These are phyloP conservation scores for Dictyostelium purpureum DNA, from an alignment of 78 protist genomes.

Conservation along the genomic window DNA sequence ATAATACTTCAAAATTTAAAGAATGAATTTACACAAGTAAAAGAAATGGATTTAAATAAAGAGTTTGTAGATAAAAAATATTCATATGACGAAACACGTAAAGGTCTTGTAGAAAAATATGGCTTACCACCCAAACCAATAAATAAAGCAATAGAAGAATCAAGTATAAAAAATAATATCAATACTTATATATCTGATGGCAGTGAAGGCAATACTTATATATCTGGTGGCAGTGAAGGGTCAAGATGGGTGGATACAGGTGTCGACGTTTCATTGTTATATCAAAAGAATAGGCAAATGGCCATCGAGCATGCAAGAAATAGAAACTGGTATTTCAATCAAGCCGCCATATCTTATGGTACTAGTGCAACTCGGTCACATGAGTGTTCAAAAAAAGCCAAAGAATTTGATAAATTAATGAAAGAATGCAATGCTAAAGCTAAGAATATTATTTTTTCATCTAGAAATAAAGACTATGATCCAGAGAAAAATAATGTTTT, in stretches of 20 bases:
- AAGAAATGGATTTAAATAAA: background rate
- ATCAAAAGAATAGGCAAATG: background rate
- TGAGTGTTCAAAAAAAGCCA: constrained; percentile 2
- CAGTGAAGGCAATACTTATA: background rate
- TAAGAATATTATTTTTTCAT: constrained; percentile 1
- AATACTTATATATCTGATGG: background rate
- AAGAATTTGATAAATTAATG: constrained; percentile 28
- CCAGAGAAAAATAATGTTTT: background rate
- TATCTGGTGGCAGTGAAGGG: background rate
- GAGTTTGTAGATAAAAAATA: background rate
- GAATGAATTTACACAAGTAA: background rate
- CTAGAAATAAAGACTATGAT: constrained; percentile 23
- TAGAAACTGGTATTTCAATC: constrained; percentile 26
- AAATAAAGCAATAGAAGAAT: background rate
- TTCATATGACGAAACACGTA: background rate
- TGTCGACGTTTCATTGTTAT: background rate
- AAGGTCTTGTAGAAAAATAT: background rate
- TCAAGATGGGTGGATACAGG: constrained; percentile 47
- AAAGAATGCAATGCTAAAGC: constrained; percentile 25
- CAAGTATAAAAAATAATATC: no score
- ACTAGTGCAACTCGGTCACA: background rate
- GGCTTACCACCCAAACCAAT: background rate
- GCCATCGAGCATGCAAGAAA: constrained; percentile 45
- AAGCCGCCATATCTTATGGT: background rate
- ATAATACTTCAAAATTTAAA: constrained; percentile 1